A percentile compares a stretch with the other conserved stretches of the same genome.
These are phyloP conservation scores for Candida ipomoeae DNA, from an alignment of 805 yeast genomes.

Conservation along the genomic window DNA sequence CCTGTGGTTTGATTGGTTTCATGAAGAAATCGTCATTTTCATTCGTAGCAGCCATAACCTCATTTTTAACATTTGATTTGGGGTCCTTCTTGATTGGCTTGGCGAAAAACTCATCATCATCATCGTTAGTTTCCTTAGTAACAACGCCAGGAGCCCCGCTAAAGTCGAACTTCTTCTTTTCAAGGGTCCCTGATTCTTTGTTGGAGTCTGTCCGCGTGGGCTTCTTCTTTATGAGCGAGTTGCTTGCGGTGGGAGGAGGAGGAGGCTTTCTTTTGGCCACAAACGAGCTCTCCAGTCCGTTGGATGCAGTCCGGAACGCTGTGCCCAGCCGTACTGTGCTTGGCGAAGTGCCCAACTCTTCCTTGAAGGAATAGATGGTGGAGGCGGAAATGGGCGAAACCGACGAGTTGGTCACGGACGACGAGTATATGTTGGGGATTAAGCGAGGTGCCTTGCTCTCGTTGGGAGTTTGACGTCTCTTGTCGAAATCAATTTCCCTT, in stretches of 20 bases:
- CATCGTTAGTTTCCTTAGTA: not conserved
- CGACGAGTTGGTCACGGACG: conserved; percentile 15
- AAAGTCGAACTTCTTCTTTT: conserved; percentile 57
- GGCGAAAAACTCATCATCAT: conserved; percentile 10
- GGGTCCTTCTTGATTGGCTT: not conserved
- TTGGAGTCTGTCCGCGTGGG: no score
- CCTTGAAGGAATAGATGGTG: conserved; percentile 27
- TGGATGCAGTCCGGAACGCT: conserved; percentile 2
- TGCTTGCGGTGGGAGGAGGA: conserved; percentile 49
- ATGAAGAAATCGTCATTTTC: conserved; percentile 16
- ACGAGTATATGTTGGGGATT: conserved; percentile 19
- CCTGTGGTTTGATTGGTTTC: conserved; percentile 11
- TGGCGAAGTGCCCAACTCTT: conserved; percentile 10
- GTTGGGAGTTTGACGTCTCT: conserved; percentile 72
- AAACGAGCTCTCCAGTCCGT: conserved; percentile 24
- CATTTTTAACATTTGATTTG: no score
- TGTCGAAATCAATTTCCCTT: conserved; percentile 77
- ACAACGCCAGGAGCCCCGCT: conserved; percentile 56
- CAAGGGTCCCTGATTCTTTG: no score
- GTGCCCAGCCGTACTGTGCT: not conserved
- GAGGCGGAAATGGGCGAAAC: conserved; percentile 36
- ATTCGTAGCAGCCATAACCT: not conserved
- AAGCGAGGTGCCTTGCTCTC: conserved; percentile 41
- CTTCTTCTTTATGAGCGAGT: conserved; percentile 7
- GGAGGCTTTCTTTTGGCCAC: conserved; percentile 72